A percentile compares a stretch with the other conserved stretches of the same genome.
Conservation (phyloP, 306 rosid species). For the Malus domestica region DNA sequence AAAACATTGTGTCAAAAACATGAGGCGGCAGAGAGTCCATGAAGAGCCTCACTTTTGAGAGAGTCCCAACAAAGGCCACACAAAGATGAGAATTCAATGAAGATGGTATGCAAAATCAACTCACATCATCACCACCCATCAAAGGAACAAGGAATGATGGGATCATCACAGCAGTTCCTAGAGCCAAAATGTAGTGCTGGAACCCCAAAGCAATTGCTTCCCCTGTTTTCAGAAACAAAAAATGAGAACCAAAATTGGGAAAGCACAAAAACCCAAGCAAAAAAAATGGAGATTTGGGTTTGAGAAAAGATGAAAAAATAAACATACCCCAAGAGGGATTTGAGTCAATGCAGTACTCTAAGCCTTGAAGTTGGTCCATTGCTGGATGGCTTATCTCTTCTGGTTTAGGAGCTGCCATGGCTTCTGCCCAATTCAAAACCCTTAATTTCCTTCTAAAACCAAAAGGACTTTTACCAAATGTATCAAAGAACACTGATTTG, state of each 20-base stretch:
- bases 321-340: slow-evolving; percentile 95
- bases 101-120: slow-evolving; percentile 12
- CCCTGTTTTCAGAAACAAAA: slow-evolving; percentile 44
- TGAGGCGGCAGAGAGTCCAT: too few relatives aligned
- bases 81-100: neutral
- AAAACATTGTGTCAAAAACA: too few relatives aligned
- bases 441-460: slow-evolving; percentile 13
- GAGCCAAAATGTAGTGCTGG: slow-evolving; percentile 92
- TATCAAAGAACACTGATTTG: neutral
- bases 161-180: slow-evolving; percentile 99
- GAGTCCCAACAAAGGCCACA: too few relatives aligned
- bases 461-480: neutral
- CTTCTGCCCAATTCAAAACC: slow-evolving; percentile 18
- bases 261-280: neutral
- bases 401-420: slow-evolving; percentile 70
- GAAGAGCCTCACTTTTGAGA: too few relatives aligned
- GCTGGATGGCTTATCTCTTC: slow-evolving; percentile 87
- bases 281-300: slow-evolving; percentile 9
- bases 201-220: slow-evolving; percentile 85
- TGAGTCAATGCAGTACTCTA: slow-evolving; percentile 93
- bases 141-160: slow-evolving; percentile 94
- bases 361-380: slow-evolving; percentile 97
- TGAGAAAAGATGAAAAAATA: slow-evolving; percentile 10
- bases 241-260: neutral
- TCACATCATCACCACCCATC: slow-evolving; percentile 96